Conservation (phyloP, 2,329 filamentous ascomycete genomes). For the Sordariomycetes sp. region DNA sequence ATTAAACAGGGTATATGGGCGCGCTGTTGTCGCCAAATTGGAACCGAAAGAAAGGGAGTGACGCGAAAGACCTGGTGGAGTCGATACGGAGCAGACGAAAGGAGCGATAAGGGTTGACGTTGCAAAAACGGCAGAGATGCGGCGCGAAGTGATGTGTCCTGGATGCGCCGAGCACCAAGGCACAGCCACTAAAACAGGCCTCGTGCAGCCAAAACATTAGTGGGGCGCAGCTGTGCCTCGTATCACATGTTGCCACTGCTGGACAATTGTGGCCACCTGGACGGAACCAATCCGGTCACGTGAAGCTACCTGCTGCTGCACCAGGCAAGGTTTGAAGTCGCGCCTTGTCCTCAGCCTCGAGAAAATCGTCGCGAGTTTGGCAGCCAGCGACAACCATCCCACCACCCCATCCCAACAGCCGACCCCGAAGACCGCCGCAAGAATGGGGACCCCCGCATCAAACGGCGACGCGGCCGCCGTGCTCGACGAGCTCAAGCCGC, state of each 20-base stretch:
- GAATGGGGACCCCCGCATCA: background rate
- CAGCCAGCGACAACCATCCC: background rate
- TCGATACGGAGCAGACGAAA: background rate
- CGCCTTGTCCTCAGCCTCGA: background rate
- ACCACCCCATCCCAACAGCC: background rate
- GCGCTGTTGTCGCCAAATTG: background rate
- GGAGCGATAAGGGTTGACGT: background rate
- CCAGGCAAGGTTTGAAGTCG: background rate
- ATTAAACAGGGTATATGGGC: background rate
- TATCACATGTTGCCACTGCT: background rate
- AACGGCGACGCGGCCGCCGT: constrained; percentile 31
- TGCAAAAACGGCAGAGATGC: background rate
- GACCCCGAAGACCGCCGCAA: background rate
- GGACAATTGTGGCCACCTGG: background rate
- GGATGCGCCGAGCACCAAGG: background rate
- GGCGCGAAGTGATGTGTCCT: background rate
- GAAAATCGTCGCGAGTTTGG: background rate
- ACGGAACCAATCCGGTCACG: background rate
- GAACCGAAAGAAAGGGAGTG: background rate
- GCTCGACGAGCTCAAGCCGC: constrained; percentile 64
- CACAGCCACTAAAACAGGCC: background rate
- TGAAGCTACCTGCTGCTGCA: background rate
- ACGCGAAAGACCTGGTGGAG: background rate
- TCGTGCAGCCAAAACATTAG: background rate
- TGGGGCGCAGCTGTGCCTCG: background rate